A percentile compares a stretch with the other conserved stretches of the same genome.
These are phyloP conservation scores for Candida takata DNA, from an alignment of 805 yeast species.

Conservation along the genomic window DNA sequence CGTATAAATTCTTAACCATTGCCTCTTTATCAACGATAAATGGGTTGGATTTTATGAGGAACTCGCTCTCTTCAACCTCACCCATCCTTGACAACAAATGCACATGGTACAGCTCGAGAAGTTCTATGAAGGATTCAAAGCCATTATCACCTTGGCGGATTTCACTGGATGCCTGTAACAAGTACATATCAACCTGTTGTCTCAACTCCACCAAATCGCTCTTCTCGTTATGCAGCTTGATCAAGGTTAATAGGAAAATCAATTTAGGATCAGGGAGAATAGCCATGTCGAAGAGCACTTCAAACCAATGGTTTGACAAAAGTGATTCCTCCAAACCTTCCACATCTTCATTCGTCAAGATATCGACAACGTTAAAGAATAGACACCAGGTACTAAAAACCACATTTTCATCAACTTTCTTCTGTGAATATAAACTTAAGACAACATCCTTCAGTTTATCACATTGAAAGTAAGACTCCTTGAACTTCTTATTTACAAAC, in stretches of 20 bases:
- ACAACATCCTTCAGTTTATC: conserved; percentile 7
- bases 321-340: conserved; percentile 5
- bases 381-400: conserved; percentile 21
- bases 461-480: conserved; percentile 11
- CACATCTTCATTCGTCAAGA: conserved; percentile 15
- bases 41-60: conserved; percentile 15
- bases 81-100: conserved; percentile 17
- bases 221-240: conserved; percentile 18
- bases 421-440: conserved; percentile 7
- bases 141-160: conserved; percentile 1
- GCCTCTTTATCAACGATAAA: conserved; percentile 11
- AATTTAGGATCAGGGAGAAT: conserved; percentile 17
- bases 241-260: conserved; percentile 15
- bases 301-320: conserved; percentile 12
- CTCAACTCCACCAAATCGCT: conserved; percentile 14
- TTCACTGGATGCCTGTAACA: conserved; percentile 10
- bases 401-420: conserved; percentile 9
- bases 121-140: conserved; percentile 11
- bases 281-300: conserved; percentile 7
- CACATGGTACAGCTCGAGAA: conserved; percentile 19
- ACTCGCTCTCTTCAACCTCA: conserved; percentile 17
- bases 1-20: conserved; percentile 9
- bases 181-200: conserved; percentile 17
- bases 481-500: conserved; percentile 22
- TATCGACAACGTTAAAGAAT: conserved; percentile 22